Base-by-base conservation (phyloP, 352 stramenopile species). In the Aphanomyces cochlioides region DNA sequence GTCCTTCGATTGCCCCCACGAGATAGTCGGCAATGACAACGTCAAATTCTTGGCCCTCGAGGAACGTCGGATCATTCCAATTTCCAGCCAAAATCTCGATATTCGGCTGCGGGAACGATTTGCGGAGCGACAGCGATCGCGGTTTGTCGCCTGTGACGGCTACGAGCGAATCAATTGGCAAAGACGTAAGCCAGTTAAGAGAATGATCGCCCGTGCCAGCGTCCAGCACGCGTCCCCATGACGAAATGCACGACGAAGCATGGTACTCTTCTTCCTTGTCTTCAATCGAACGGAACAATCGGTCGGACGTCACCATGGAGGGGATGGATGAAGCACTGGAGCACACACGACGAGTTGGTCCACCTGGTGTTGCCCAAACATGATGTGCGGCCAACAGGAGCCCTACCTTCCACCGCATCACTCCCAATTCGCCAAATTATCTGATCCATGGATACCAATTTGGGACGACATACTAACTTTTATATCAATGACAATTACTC, bases 1-100 rank as follows among this genome's bases (percentile, higher is more conserved):
- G 97, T 19, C 90, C 92, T 72, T 97, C 92, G 64, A 98, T 93
- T 10, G 92, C 90, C 56, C 92, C 92, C 34, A 98, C 81, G 4
- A 98, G 77, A 75, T 98, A 98, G 75, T 98, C 92, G 43, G 86
- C 87, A 53, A 95, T 78, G 70, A 95, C 80, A 57, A 92, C 85
- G 69, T 95, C 86, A 72, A 92, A 93, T 47, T 69, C 64, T 69
- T 88, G 77, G 17, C 78, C 74, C n/a, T 81, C 58, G n/a, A 92
- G 72, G 68, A 95, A 92, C 21, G 48, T 67, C 13, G 73, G 71
- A 65, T 90, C 76, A 56, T 86, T 77, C 87, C 87, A 95, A 60
- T 95, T 95, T 2, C 87, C 87, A 39, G 83, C 74, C 5, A 82
- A 67, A 5, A 95, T 74, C 13, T 77, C 73, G 40, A 89, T 57